Percentiles rank a stretch among this genome's conserved stretches.
These are phyloP conservation scores for Inonotus obliquus DNA, from an alignment of 1,284 basidiomycete species.

Conservation along the genomic window DNA sequence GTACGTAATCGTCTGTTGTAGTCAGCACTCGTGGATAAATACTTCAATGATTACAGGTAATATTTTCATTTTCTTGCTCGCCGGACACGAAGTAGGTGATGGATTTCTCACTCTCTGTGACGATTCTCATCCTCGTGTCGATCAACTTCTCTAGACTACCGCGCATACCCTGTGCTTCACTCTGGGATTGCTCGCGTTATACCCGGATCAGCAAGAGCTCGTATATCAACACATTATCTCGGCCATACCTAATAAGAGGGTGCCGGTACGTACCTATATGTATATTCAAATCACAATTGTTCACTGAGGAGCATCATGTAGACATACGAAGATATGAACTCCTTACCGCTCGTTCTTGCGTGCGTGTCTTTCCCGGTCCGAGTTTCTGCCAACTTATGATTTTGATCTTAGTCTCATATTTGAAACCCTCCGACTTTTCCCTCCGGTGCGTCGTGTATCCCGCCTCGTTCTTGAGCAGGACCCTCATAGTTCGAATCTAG, in stretches of 20 bases:
- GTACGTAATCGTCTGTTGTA: background rate
- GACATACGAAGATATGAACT: constrained; percentile 19
- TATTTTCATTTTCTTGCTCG: constrained; percentile 21
- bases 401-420: constrained; percentile 29
- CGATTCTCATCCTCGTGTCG: background rate
- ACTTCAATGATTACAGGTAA: constrained; percentile 10
- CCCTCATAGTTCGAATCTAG: constrained; percentile 25
- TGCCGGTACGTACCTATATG: constrained; percentile 17
- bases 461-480: background rate
- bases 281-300: background rate
- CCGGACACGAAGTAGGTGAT: constrained; percentile 21
- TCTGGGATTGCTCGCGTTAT: constrained; percentile 38
- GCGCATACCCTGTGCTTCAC: constrained; percentile 40
- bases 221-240: constrained; percentile 35
- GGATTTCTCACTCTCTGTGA: background rate
- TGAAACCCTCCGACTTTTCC: constrained; percentile 40
- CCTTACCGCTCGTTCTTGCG: constrained; percentile 15
- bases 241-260: constrained; percentile 31
- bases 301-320: background rate
- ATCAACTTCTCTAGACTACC: constrained; percentile 21
- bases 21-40: background rate
- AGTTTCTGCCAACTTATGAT: background rate
- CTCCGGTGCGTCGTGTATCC: constrained; percentile 22
- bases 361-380: background rate
- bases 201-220: constrained; percentile 41